Percentiles rank a stretch among this genome's conserved stretches.
These are phyloP conservation scores for Apiospora koreana DNA, from an alignment of 2,329 filamentous ascomycete genomes.

Conservation along the genomic window DNA sequence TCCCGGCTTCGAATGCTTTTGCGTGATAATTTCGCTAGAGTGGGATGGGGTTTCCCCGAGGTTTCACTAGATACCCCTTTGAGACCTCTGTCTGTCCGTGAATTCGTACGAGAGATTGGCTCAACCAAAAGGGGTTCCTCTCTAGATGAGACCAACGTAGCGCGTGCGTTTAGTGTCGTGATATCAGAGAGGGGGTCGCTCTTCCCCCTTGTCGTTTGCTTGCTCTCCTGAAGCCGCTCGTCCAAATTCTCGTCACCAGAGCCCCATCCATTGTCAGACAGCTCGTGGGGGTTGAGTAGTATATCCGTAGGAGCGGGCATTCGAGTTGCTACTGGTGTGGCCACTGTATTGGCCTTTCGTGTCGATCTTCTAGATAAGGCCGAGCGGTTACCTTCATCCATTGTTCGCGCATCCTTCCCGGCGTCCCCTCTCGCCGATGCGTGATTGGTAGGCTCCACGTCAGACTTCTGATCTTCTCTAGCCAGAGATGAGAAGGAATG, in stretches of 20 bases:
- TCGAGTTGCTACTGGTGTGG: background rate
- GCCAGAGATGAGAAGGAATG: background rate
- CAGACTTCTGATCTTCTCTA: background rate
- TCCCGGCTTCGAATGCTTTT: constrained; percentile 33
- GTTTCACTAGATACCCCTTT: background rate
- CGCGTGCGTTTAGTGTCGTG: background rate
- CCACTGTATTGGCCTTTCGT: background rate
- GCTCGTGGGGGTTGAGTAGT: background rate
- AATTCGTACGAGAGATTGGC: background rate
- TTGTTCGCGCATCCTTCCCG: background rate
- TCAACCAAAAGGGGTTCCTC: background rate
- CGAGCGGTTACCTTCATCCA: background rate
- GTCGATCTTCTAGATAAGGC: background rate
- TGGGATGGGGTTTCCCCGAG: constrained; percentile 24
- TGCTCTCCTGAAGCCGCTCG: background rate
- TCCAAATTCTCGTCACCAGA: background rate
- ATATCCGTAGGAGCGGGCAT: background rate
- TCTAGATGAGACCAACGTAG: background rate
- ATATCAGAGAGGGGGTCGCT: background rate
- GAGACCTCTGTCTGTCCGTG: background rate
- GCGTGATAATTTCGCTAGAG: constrained; percentile 28
- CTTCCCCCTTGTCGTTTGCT: background rate
- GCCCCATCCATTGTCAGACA: background rate
- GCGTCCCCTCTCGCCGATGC: background rate
- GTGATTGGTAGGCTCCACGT: background rate